Base-by-base conservation (phyloP, 1,284 basidiomycete species). In the Serendipita sp. region DNA sequence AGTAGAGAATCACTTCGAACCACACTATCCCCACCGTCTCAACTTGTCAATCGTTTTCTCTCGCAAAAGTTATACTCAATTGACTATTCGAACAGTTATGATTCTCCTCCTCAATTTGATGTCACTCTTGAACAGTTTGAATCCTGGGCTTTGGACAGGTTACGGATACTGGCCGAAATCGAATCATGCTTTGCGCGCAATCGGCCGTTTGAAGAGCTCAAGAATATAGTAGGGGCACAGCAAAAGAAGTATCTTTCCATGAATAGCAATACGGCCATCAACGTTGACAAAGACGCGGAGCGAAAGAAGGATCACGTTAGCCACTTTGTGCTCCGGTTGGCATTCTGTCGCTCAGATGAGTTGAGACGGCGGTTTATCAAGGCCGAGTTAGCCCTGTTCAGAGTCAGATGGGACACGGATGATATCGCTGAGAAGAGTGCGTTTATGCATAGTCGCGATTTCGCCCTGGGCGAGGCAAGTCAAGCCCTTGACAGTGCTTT, bases 71-170 rank as follows among this genome's bases (percentile, higher is more conserved):
- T 61, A 10, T 60, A 55, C 34, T 65, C 63, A 38, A 17, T 49
- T 61, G 34, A 60, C 62, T 60, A 42, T 64, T 61, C 64, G 65
- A 42, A 12, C 66, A 93, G 91, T 74, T 98, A 99, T 70, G 83
- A 91, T 66, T 76, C 74, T n/a, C 91, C 93, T 12, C 95, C 95
- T 3, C 71, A 81, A 13, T 86, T 87, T 58, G 94, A 99, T 69
- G 87, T 99, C 34, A 95, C 93, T 1, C 80, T 99, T 22, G 96
- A 99, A 71, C 91, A 98, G 67, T 99, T 99, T 68, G 96, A 99
- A 74, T 85, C 81, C 2, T 92, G 83, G 72, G 96, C 95, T 0
- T 81, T 99, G 26, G 85, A 95, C 67, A 80, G 96, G 34, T 79
- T 99, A 44, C 84, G 88, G 61, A 83, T 99, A 17, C 80, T 99